phyloP scores from a whole-genome alignment of 768 basidiomycete genomes.

The Kwoniella sp. region DNA sequence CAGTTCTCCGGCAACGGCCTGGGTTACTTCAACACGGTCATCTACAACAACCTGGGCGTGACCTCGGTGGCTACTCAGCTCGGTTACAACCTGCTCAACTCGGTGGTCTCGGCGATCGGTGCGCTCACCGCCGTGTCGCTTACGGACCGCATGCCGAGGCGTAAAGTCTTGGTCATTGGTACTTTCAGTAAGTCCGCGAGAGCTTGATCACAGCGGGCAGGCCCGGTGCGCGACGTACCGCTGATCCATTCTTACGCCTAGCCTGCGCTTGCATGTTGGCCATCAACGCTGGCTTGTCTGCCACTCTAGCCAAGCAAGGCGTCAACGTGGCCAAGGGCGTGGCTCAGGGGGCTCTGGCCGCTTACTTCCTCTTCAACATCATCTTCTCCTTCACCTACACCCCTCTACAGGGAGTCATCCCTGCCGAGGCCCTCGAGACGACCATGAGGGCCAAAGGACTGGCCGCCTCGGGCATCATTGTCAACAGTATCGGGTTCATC shows the following conservation, averaged over 20 bases:
- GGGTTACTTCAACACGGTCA: conserved; percentile 52
- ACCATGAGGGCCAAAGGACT: conserved; percentile 63
- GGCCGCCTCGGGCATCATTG: conserved; percentile 54
- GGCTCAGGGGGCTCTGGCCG: conserved; percentile 48
- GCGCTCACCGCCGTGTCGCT: conserved; percentile 43
- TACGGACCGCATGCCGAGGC: conserved; percentile 40
- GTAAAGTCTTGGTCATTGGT: conserved; percentile 48
- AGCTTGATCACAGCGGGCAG: too few species aligned
- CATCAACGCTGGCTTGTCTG: conserved; percentile 24
- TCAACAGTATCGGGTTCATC: conserved; percentile 46
- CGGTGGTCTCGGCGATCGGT: conserved; percentile 46
- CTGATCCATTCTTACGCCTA: neutral
- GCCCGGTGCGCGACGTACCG: conserved; percentile 17
- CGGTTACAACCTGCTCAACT: conserved; percentile 49
- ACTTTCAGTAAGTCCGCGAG: conserved; percentile 41
- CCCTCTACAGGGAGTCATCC: conserved; percentile 60
- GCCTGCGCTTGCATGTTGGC: conserved; percentile 12
- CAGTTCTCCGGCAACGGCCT: conserved; percentile 61
- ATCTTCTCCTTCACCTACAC: conserved; percentile 59
- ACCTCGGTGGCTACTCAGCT: conserved; percentile 41
- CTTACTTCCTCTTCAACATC: conserved; percentile 57
- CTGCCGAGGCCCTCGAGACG: conserved; percentile 58
- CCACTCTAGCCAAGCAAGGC: conserved; percentile 8
- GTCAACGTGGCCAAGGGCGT: conserved; percentile 26
- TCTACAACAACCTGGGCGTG: conserved; percentile 31